Percentiles rank a stretch among this genome's conserved stretches.
Evolutionary conservation across 345 rosid genomes (phyloP).

Genomic region (Camelina sativa): DNA sequence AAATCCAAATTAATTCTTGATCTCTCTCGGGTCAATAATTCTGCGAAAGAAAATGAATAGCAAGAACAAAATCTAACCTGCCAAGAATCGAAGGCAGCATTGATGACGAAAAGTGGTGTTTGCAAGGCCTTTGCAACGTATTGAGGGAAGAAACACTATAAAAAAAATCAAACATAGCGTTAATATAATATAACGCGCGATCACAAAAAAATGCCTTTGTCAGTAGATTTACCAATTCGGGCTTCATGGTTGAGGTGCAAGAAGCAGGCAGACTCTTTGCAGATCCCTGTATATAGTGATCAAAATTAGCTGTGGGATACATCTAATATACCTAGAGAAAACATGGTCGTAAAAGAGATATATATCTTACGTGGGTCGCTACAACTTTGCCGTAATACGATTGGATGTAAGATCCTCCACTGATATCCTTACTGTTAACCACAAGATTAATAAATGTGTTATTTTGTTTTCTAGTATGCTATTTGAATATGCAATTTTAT

Average conservation of each 20-base stretch:
- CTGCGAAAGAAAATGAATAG: background rate
- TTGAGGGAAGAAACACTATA: constrained; percentile 98
- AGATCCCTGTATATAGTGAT: constrained; percentile 60
- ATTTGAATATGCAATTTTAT: background rate
- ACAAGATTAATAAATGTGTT: background rate
- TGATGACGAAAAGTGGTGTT: constrained; percentile 84
- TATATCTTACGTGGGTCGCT: constrained; percentile 62
- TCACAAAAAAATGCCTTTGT: background rate
- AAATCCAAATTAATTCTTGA: background rate
- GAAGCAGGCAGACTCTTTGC: constrained; percentile 75
- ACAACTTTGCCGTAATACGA: constrained; percentile 69
- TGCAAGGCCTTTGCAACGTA: constrained; percentile 57
- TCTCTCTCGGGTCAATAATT: background rate
- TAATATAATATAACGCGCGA: background rate
- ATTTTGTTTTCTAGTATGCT: background rate
- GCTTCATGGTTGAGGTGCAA: constrained; percentile 73
- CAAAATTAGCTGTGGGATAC: background rate
- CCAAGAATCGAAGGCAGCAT: constrained; percentile 94
- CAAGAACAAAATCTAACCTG: constrained; percentile 54
- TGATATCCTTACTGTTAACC: constrained; percentile 70
- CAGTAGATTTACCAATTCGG: constrained; percentile 57
- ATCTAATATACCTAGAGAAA: background rate
- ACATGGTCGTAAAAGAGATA: background rate
- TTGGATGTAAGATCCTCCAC: constrained; percentile 67
- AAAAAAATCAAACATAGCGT: constrained; percentile 3